Evolutionary conservation across 1,139 yeast species (phyloP), one percentile per base, ranked within the genome.

Genomic region (Pichiaceae sp.): DNA sequence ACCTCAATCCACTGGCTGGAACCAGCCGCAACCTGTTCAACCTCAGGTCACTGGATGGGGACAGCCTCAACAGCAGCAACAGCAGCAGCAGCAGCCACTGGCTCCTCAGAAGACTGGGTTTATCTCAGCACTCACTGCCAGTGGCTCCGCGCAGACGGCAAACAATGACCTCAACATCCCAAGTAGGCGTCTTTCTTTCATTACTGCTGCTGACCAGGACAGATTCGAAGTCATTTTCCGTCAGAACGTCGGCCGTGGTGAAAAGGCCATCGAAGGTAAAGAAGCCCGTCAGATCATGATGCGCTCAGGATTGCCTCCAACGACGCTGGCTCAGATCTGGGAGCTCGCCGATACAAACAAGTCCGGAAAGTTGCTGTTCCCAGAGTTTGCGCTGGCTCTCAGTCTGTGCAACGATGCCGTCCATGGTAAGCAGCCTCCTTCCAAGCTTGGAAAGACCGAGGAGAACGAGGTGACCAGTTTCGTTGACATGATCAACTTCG

Each of bases 351-450:
- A 91, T 54, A 81, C 95, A 2, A 83, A 80, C 50, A 81, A 78
- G 50, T 78, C 94, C 3, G 97, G 97, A 1, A 71, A 78, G 33
- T 69, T 91, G 42, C 62, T 91, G 45, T 91, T 89, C 53, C 98
- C 98, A 0, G 97, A 91, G 57, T 91, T 91, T 64, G 95, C 95
- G 11, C 68, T 89, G 49, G 94, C 96, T 15, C 77, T 91, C 68
- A 94, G 86, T 57, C 68, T 91, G 47, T 87, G 96, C 54, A 83
- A 85, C 47, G 61, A 76, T 54, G 82, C 82, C 0, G 66, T 85
- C 48, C 76, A 77, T 50, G 95, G 96, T 19, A 84, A 80, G 41
- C 65, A 80, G 2, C 65, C 89, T 40, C 97, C 98, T 1, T 66
- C 68, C 29, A 67, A 66, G 21, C 62, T 91, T 44, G 95, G 94